Percentiles rank a stretch among this genome's conserved stretches.
Evolutionary conservation across 2,329 filamentous ascomycete genomes (phyloP).

Genomic region (Endocalyx cinctus): DNA sequence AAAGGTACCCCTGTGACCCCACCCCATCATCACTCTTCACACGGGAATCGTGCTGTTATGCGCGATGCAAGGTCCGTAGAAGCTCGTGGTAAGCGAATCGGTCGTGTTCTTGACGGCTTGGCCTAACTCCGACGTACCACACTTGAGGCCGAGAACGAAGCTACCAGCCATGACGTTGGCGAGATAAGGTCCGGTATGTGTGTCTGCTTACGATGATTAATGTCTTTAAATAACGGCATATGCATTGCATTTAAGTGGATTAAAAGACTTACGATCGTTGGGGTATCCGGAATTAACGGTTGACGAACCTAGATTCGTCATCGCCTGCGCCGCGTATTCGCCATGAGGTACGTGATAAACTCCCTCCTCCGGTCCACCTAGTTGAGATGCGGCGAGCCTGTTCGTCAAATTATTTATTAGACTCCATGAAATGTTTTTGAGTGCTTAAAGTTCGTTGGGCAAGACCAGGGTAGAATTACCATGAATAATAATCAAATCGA

Average conservation of each 20-base stretch:
- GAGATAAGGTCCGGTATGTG: conserved; percentile 54
- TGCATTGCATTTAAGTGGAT: not conserved
- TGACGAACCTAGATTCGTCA: conserved; percentile 42
- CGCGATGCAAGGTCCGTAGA: conserved; percentile 25
- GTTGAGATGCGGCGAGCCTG: conserved; percentile 31
- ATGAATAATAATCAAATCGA: conserved; percentile 54
- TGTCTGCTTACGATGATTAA: conserved; percentile 33
- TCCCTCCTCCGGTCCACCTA: conserved; percentile 32
- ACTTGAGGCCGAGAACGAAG: conserved; percentile 53
- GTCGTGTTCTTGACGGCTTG: conserved; percentile 27
- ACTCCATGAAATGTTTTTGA: not conserved
- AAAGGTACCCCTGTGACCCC: too few relatives aligned
- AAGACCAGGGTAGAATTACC: conserved; percentile 25
- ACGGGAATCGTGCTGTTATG: conserved; percentile 23
- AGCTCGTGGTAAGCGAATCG: conserved; percentile 22
- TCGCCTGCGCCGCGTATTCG: conserved; percentile 51
- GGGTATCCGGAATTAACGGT: conserved; percentile 52
- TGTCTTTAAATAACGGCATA: not conserved
- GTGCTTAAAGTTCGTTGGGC: not conserved
- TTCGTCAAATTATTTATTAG: not conserved
- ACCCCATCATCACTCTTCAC: too few relatives aligned
- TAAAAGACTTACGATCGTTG: conserved; percentile 36
- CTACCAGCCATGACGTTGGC: conserved; percentile 51
- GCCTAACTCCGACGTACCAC: conserved; percentile 39
- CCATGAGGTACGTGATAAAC: conserved; percentile 58